Percentiles rank a stretch among this genome's conserved stretches.
These are phyloP conservation scores for Fusarium palustre DNA, from an alignment of 2,329 filamentous ascomycete genomes.

Conservation along the genomic window DNA sequence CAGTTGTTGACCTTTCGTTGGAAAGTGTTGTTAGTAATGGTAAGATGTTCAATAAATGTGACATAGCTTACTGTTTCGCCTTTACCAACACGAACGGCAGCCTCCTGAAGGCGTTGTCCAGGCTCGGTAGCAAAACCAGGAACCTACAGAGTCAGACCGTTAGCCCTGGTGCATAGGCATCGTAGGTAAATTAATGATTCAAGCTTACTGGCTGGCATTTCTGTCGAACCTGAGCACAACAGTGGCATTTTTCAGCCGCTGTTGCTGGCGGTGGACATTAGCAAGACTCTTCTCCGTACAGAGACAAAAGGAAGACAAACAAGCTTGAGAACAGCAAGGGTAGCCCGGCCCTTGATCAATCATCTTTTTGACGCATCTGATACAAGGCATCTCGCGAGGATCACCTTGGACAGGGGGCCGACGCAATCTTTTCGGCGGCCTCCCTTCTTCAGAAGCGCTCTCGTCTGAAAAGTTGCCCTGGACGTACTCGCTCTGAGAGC, in stretches of 20 bases:
- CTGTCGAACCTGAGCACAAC: rapidly evolving
- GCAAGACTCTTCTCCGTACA: background rate
- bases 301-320: background rate
- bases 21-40: background rate
- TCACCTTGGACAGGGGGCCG: background rate
- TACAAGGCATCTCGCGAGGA: background rate
- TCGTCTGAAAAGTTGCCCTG: background rate
- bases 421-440: background rate
- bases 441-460: background rate
- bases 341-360: background rate
- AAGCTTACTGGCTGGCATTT: background rate
- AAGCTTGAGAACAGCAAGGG: background rate
- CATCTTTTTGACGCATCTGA: background rate
- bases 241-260: background rate
- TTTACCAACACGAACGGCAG: background rate
- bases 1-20: constrained; percentile 2
- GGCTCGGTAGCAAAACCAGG: background rate
- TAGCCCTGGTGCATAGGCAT: background rate
- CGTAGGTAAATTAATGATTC: background rate
- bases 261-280: background rate
- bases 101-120: background rate
- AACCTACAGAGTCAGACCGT: background rate
- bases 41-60: too few species aligned
- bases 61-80: constrained; percentile 2
- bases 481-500: background rate